phyloP scores from a whole-genome alignment of 2,329 filamentous ascomycete species.

The Dactylellina cionopaga region DNA sequence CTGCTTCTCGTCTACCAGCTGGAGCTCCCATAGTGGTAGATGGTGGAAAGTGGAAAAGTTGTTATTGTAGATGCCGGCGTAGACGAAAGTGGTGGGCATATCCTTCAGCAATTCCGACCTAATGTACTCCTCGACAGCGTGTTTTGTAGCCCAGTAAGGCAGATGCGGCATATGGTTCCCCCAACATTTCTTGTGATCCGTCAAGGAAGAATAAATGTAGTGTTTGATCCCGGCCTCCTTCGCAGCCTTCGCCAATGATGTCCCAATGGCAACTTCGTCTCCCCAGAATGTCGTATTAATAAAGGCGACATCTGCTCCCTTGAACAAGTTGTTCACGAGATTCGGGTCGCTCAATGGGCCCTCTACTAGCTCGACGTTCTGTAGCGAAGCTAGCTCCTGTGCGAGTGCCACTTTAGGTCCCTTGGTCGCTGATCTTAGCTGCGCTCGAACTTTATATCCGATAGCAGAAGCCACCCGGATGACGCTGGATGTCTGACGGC shows the following conservation, averaged over 20 bases:
- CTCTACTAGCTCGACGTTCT: conserved; percentile 75
- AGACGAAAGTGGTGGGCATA: conserved; percentile 84
- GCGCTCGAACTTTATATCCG: conserved; percentile 90
- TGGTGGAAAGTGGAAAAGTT: conserved; percentile 88
- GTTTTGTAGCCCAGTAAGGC: conserved; percentile 91
- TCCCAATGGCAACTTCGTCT: conserved; percentile 89
- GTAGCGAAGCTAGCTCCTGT: conserved; percentile 81
- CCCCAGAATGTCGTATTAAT: conserved; percentile 87
- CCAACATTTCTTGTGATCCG: conserved; percentile 85
- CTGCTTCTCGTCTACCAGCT: conserved; percentile 86
- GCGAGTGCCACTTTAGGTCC: conserved; percentile 79
- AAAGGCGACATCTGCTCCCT: conserved; percentile 86
- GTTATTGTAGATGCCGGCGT: conserved; percentile 98
- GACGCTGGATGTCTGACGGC: conserved; percentile 92
- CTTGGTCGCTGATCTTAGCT: conserved; percentile 70
- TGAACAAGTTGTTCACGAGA: conserved; percentile 81
- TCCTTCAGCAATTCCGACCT: conserved; percentile 74
- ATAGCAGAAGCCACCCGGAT: conserved; percentile 93
- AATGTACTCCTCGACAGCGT: conserved; percentile 90
- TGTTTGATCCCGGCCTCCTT: conserved; percentile 85
- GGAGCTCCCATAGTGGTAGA: conserved; percentile 75
- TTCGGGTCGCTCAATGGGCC: conserved; percentile 76
- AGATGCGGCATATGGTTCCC: conserved; percentile 77
- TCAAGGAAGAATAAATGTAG: conserved; percentile 97
- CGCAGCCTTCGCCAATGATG: conserved; percentile 86